Evolutionary conservation across 2,329 filamentous ascomycete species (phyloP).

Genomic region (Amauroascus niger): DNA sequence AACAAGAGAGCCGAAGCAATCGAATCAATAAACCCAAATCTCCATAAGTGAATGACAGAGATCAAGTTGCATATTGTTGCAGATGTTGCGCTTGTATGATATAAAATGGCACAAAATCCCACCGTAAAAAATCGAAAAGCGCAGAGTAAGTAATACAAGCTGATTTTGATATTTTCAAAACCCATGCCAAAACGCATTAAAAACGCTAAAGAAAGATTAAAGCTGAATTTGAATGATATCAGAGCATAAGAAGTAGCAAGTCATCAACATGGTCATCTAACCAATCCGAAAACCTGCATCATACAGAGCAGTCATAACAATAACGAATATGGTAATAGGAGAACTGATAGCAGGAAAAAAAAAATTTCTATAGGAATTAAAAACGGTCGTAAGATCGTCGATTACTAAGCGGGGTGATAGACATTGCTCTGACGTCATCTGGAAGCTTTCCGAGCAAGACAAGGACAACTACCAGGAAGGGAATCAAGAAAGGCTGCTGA

Average conservation of each 20-base stretch:
- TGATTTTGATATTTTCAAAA: neutral
- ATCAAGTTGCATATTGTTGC: neutral
- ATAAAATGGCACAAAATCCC: neutral
- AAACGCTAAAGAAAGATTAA: neutral
- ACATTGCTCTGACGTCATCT: neutral
- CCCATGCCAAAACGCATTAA: neutral
- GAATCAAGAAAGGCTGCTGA: neutral
- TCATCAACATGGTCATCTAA: neutral
- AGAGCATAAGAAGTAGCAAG: neutral
- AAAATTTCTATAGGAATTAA: neutral
- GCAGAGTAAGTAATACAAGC: neutral
- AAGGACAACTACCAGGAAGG: neutral
- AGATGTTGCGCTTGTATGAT: neutral
- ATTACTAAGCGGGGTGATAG: neutral
- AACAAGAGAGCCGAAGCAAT: neutral
- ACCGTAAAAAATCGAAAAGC: neutral
- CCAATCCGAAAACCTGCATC: neutral
- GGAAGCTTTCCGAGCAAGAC: neutral
- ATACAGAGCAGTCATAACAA: neutral
- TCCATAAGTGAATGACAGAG: neutral
- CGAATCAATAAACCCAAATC: neutral
- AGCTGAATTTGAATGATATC: neutral
- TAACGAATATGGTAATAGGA: neutral
- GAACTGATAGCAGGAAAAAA: neutral
- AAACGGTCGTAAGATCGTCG: neutral